A percentile compares a stretch with the other conserved stretches of the same genome.
Evolutionary conservation across 2,329 filamentous ascomycete species (phyloP).

Genomic region (Colletotrichum kahawae): DNA sequence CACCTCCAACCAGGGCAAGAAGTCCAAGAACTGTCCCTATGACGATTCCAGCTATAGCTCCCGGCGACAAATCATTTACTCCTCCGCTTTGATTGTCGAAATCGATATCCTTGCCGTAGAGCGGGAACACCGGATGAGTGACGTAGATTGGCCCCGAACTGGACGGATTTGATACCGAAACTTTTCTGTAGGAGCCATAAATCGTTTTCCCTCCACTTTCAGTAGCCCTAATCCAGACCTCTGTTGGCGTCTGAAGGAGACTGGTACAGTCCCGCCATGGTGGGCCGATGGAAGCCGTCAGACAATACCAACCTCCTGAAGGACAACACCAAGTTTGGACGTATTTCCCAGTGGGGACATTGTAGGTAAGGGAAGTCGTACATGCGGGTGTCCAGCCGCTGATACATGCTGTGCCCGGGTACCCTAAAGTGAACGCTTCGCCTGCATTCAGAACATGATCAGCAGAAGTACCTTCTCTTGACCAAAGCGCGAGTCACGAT

Average conservation of each 20-base stretch:
- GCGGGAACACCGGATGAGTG: neutral
- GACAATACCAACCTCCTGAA: neutral
- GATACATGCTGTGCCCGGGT: constrained; percentile 12
- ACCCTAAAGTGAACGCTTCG: neutral
- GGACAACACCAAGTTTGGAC: constrained; percentile 7
- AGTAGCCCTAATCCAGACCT: neutral
- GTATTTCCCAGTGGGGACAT: neutral
- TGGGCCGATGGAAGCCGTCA: neutral
- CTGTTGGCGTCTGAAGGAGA: neutral
- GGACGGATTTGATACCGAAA: neutral
- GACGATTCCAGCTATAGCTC: neutral
- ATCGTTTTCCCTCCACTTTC: neutral
- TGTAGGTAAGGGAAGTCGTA: neutral
- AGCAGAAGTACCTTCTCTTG: neutral
- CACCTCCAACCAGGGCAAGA: neutral
- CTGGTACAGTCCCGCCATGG: neutral
- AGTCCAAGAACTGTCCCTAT: neutral
- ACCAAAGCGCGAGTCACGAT: neutral
- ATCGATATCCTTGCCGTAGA: neutral
- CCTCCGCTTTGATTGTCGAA: neutral
- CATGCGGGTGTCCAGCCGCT: constrained; percentile 4
- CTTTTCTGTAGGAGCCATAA: neutral
- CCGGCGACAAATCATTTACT: neutral
- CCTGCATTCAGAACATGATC: neutral
- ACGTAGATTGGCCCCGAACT: neutral